These are phyloP conservation scores for Termitomyces sp. DNA, from an alignment of 768 basidiomycete species.

Conservation along the genomic window DNA sequence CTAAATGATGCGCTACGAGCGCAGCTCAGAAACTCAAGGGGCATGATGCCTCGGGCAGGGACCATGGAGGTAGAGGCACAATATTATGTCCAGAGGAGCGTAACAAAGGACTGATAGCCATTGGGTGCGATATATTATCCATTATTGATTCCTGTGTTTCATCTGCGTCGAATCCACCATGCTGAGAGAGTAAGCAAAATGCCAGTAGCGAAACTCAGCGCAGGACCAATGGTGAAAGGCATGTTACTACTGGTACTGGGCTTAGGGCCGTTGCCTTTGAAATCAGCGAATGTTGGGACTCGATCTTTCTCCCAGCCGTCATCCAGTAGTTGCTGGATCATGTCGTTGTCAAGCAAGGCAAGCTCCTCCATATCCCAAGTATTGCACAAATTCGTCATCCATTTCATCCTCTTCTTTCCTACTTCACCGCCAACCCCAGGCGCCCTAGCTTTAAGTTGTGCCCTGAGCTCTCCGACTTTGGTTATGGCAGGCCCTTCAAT, in stretches of 20 bases:
- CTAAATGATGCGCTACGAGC: neutral
- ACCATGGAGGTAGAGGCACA: neutral
- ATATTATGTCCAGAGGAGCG: neutral
- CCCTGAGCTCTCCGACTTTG: slow-evolving; percentile 71
- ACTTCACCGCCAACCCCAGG: slow-evolving; percentile 77
- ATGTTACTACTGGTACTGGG: slow-evolving; percentile 7
- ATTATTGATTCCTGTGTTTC: slow-evolving; percentile 10
- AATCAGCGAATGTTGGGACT: slow-evolving; percentile 38
- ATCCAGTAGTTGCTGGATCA: slow-evolving; percentile 63
- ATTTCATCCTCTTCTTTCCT: slow-evolving; percentile 80
- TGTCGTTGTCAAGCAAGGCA: slow-evolving; percentile 55
- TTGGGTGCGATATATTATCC: neutral
- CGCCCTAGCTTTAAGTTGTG: slow-evolving; percentile 68
- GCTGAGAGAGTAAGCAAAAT: slow-evolving; percentile 24
- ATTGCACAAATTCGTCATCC: slow-evolving; percentile 88
- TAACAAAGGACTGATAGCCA: neutral
- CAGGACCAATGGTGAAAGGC: slow-evolving; percentile 23
- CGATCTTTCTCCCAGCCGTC: slow-evolving; percentile 78
- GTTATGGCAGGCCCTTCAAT: slow-evolving; percentile 73
- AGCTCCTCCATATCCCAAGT: slow-evolving; percentile 83
- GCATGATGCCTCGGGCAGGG: neutral
- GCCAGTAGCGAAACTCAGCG: slow-evolving; percentile 37
- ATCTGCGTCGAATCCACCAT: slow-evolving; percentile 23
- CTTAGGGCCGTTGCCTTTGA: slow-evolving; percentile 23
- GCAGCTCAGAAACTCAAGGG: neutral